Base-by-base conservation (phyloP, 805 yeast genomes). In the Candida silvicultrix region DNA sequence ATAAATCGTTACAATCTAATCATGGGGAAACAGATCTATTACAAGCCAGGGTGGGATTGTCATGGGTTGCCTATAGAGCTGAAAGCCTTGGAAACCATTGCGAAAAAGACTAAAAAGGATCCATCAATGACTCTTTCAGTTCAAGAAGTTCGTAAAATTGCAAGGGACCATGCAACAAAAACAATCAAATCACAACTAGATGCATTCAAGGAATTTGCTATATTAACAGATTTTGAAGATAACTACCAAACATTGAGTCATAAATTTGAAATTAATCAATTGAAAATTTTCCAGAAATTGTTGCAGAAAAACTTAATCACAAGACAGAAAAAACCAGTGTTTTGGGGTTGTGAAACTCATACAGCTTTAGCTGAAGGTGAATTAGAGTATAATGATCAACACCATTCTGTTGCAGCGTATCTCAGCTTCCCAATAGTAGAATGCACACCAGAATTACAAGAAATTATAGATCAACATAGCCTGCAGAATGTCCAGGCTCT, bases 321-420 rank as follows among this genome's bases (percentile, higher is more conserved):
- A 43, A 75, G 98, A 56, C 95, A 90, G 59, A 79, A 84, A 56
- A 89, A 89, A 60, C 99, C 99, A 0, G 98, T 95, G 1, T 94
- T 84, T 73, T 94, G 98, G 97, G 95, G 97, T 1, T 83, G 92
- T 51, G 97, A 90, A 58, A 87, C 96, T 2, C 77, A 80, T 47
- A 90, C 99, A 0, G 98, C 98, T 0, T 69, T 94, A 50, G 99
- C 99, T 0, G 99, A 94, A 64, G 92, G 97, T 19, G 99, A 94
- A 62, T 71, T 94, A 47, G 97, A 92, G 59, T 94, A 94, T 63
- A 85, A 85, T 43, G 79, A 78, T 19, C 58, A 71, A 15, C 96
- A 89, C 62, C 69, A 59, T 38, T 85, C 95, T 0, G 76, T 70
- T 5, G 83, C 96, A 2, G 80, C 78, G 0, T 81, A 74, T 58